Evolutionary conservation across 768 basidiomycete species (phyloP).

Genomic region (Phanerodontia chrysosporium): DNA sequence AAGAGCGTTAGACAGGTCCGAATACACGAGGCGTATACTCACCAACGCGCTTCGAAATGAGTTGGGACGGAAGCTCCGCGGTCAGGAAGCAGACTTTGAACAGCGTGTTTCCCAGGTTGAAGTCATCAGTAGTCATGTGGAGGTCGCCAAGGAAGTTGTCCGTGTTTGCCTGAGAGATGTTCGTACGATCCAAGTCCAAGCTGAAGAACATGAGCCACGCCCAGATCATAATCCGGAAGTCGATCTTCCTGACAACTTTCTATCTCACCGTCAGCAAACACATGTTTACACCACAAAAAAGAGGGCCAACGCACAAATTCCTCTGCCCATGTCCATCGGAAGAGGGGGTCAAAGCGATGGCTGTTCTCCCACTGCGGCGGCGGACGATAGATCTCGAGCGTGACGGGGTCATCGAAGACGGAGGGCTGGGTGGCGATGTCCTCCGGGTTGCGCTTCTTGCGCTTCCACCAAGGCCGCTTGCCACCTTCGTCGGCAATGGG

Average conservation of each 20-base stretch:
- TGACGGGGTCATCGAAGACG: slow-evolving; percentile 55
- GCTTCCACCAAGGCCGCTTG: slow-evolving; percentile 25
- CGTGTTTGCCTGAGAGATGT: slow-evolving; percentile 63
- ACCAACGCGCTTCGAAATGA: slow-evolving; percentile 65
- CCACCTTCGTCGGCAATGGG: slow-evolving; percentile 15
- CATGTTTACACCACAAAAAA: neutral
- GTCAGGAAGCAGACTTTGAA: slow-evolving; percentile 37
- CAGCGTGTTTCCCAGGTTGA: slow-evolving; percentile 61
- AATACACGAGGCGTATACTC: neutral
- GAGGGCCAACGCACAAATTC: slow-evolving; percentile 45
- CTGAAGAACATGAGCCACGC: slow-evolving; percentile 61
- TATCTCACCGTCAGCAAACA: slow-evolving; percentile 15
- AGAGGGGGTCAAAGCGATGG: slow-evolving; percentile 59
- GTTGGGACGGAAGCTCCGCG: slow-evolving; percentile 64
- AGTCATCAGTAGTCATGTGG: slow-evolving; percentile 56
- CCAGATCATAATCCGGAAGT: slow-evolving; percentile 58
- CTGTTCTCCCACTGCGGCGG: slow-evolving; percentile 53
- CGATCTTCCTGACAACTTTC: slow-evolving; percentile 54
- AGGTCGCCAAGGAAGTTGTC: slow-evolving; percentile 65
- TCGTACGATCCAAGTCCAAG: slow-evolving; percentile 55
- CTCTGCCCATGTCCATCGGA: slow-evolving; percentile 71
- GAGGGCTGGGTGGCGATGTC: slow-evolving; percentile 57
- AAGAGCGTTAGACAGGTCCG: neutral
- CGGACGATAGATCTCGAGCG: slow-evolving; percentile 48
- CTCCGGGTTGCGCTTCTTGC: slow-evolving; percentile 38